phyloP scores from a whole-genome alignment of 208 protist species.

The Sergeia podlipaevii region DNA sequence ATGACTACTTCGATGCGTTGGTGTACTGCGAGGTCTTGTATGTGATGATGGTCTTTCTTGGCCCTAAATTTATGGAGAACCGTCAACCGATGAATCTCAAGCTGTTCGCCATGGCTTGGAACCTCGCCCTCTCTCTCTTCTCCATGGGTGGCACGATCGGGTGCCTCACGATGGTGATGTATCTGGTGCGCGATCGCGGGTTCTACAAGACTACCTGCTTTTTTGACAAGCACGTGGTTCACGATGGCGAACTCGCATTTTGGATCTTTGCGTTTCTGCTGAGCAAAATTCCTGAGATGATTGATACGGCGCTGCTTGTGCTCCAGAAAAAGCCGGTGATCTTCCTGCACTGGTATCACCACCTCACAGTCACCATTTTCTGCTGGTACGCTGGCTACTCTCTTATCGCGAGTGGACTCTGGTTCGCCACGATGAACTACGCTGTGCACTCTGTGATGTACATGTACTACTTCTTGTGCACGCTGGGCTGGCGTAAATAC shows the following conservation, averaged over 20 bases:
- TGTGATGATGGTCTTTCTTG: conserved; percentile 1
- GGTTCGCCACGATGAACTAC: conserved; percentile 82
- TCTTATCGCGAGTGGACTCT: conserved; percentile 30
- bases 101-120: conserved; percentile 40
- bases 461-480: conserved; percentile 70
- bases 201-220: conserved; percentile 46
- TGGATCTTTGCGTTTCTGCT: conserved; percentile 41
- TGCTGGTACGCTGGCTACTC: conserved; percentile 56
- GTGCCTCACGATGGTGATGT: conserved; percentile 26
- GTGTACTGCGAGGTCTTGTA: conserved; percentile 9
- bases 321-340: conserved; percentile 50
- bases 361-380: conserved; percentile 62
- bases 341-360: conserved; percentile 77
- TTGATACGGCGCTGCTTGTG: conserved; percentile 47
- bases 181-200: conserved; percentile 23
- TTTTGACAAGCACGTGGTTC: conserved; percentile 15
- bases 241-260: conserved; percentile 22
- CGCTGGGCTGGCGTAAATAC: conserved; percentile 19
- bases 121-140: conserved; percentile 46
- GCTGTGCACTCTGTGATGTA: conserved; percentile 88
- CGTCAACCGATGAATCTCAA: conserved; percentile 28
- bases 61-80: conserved; percentile 5
- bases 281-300: conserved; percentile 46
- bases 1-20: conserved; percentile 11
- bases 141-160: conserved; percentile 31